phyloP scores from a whole-genome alignment of 164 flowering plant species.

The Cinnamomum chago region DNA sequence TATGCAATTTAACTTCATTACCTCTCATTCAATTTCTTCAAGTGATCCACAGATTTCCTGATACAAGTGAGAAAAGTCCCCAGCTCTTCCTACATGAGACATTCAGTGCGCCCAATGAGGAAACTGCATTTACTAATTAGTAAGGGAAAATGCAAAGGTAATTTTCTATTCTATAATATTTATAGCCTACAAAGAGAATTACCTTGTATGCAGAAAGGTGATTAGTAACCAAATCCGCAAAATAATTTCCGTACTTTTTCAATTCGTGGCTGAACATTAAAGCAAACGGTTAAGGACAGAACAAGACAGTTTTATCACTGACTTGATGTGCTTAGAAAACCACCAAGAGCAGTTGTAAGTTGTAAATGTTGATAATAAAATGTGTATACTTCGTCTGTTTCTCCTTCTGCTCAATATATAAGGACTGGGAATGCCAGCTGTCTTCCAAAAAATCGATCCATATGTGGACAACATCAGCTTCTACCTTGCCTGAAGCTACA shows the following conservation, averaged over 20 bases:
- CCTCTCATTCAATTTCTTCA: conserved; percentile 66
- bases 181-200: background rate
- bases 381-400: conserved; percentile 59
- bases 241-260: conserved; percentile 68
- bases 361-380: background rate
- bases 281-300: background rate
- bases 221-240: conserved; percentile 46
- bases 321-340: background rate
- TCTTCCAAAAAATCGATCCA: conserved; percentile 97
- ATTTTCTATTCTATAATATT: background rate
- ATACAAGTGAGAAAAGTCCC: conserved; percentile 54
- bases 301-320: background rate
- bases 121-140: background rate
- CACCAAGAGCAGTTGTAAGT: background rate
- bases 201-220: conserved; percentile 70
- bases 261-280: conserved; percentile 54
- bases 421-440: conserved; percentile 79
- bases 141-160: background rate
- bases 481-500: conserved; percentile 56
- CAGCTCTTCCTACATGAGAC: conserved; percentile 58
- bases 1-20: conserved; percentile 21
- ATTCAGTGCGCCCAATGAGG: background rate
- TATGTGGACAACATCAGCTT: conserved; percentile 70
- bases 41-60: conserved; percentile 60
- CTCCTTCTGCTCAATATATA: conserved; percentile 57